Conservation (phyloP, 257 asterid species). For the Ajuga chamaepitys region DNA sequence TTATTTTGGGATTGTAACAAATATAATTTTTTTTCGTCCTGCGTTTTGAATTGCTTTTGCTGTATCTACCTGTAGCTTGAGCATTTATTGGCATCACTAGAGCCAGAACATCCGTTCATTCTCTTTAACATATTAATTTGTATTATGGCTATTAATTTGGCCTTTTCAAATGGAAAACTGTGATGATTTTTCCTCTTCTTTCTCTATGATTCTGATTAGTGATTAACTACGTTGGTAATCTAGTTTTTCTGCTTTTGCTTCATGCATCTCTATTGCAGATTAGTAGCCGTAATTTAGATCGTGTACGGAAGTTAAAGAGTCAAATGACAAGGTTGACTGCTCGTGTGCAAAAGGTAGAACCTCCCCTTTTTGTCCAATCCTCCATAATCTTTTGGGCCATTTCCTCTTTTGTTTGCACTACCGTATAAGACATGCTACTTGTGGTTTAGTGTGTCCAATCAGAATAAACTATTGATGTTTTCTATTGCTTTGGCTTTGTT, state of each 20-base stretch:
- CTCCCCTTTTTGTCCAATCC: neutral
- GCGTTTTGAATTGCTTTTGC: neutral
- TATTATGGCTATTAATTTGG: neutral
- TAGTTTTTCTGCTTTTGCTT: neutral
- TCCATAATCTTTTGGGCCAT: neutral
- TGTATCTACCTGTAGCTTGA: neutral
- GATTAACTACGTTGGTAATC: neutral
- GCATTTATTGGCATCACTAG: neutral
- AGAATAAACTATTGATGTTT: too few relatives aligned
- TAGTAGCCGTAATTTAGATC: conserved; percentile 87
- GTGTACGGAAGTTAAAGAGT: conserved; percentile 82
- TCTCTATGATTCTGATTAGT: neutral
- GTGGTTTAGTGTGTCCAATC: neutral
- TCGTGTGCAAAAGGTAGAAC: conserved; percentile 84
- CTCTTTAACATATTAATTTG: neutral
- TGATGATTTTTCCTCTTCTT: neutral
- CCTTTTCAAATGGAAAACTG: neutral
- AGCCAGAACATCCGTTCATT: neutral
- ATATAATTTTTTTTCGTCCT: neutral
- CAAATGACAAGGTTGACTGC: conserved; percentile 95
- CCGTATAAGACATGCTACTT: neutral
- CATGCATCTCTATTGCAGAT: conserved; percentile 43
- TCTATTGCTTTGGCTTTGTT: neutral
- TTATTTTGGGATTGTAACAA: neutral
- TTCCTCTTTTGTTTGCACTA: neutral